Evolutionary conservation across 345 rosid genomes (phyloP), one percentile per base, ranked within the genome.

Genomic region (Moricandia arvensis): DNA sequence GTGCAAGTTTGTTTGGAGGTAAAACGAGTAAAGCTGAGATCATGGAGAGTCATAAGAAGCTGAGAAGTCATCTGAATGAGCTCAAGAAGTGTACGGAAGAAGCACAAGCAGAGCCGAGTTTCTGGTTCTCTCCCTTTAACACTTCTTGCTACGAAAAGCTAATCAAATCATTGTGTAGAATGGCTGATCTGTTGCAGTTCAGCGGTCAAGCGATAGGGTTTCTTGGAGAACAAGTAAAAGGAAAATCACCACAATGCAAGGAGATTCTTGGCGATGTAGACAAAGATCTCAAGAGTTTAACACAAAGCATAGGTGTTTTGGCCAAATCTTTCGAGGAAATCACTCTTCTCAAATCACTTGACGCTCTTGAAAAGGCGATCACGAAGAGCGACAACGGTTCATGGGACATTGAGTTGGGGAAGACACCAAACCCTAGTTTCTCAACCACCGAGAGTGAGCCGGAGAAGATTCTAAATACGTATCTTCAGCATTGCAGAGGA

Each of bases 81-180:
- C 81, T 94, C 49, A 77, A 84, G 34, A 86, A 85, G 72, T 86
- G 73, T 71, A 81, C 84, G 41, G 86, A 75, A 69, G 97, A 94
- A 79, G 98, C 98, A 37, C 84, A 87, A 7, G 87, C 75, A 73
- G 98, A 94, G 73, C 98, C 96, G 59, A 87, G 82, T 60, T 91
- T 94, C 80, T 90, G 97, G 96, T 88, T 87, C 80, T 69, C 82
- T 73, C 98, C 93, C 59, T 91, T 90, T 18, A 80, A 81, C 78
- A 74, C 75, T 60, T 85, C 81, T 69, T 85, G 87, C 80, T 85
- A 91, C 64, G 66, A 85, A 60, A 89, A 84, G 86, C 85, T 94
- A 0, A 45, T 76, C 51, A 83, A 63, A 75, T 87, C 92, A 4
- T 51, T 91, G 71, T 83, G 88, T 13, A 91, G 73, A 34, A 59